Base-by-base conservation (phyloP, 306 rosid species). In the Lathyrus tuberosus region DNA sequence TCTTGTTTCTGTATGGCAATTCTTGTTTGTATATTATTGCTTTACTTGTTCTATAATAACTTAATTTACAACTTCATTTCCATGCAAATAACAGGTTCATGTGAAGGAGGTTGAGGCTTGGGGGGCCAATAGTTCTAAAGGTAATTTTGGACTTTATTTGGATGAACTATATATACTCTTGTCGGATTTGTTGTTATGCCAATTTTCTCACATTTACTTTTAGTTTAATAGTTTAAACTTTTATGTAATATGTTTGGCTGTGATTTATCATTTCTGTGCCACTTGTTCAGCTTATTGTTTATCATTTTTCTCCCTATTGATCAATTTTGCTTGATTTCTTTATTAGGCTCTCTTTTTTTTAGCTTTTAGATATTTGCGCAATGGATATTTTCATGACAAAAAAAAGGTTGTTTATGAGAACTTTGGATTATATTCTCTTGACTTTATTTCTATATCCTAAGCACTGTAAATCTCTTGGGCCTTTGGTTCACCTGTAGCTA, bases 31-130 rank as follows among this genome's bases (percentile, higher is more conserved):
- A 46, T 65, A 26, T 28, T 65, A 48, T 22, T 77, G 18, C 59
- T 44, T 71, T 44, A 17, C 31, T 72, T 65, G 24, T 65, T 10
- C 69, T 72, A 41, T 65, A 47, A 31, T 64, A 33, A 72, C 83
- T 77, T 42, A 84, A 40, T 59, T 66, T 28, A 62, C 60, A 80
- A 57, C 57, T 67, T 77, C 76, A 24, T 20, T 69, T 69, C 59
- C 44, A 17, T 67, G 33, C 73, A 43, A 69, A 51, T 78, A 40
- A 70, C 72, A 93, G 98, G 94, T 90, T 84, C 97, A 93, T 12
- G 85, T 93, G 85, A 87, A 75, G 62, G 97, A 90, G 83, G 84
- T 78, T 60, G 94, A 85, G 60, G 85, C 91, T 43, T 68, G 82
- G 78, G 77, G 81, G 28, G 71, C 74, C 71, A 89, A 88, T 81